Conservation (phyloP, 2,329 filamentous ascomycete species). For the Sporothrix inflata region DNA sequence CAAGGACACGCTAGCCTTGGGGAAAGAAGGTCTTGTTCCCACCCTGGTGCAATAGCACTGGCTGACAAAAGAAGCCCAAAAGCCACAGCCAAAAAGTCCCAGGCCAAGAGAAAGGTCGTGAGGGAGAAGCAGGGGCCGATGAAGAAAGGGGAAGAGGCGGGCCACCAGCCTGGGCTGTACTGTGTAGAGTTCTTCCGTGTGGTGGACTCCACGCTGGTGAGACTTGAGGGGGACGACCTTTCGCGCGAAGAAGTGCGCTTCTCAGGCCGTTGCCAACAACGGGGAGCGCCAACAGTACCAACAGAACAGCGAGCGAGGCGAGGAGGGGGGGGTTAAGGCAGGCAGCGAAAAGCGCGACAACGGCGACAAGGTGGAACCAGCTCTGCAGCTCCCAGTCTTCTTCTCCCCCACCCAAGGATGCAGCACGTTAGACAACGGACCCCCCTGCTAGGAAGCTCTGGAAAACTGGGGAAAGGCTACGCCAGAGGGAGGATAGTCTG, state of each 20-base stretch:
- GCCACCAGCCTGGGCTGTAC: background rate
- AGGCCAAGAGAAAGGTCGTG: background rate
- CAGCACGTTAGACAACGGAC: slow-evolving; percentile 12
- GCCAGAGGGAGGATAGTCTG: background rate
- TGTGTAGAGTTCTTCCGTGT: background rate
- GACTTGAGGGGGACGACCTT: background rate
- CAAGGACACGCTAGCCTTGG: slow-evolving; percentile 8
- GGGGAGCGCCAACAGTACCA: background rate
- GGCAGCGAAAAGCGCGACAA: background rate
- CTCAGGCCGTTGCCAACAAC: background rate
- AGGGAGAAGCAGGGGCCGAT: slow-evolving; percentile 6
- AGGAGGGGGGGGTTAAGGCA: background rate
- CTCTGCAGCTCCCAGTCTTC: background rate
- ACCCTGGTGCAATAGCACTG: background rate
- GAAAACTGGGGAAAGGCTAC: slow-evolving; percentile 25
- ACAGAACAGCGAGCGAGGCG: background rate
- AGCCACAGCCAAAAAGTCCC: background rate
- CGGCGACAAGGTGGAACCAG: slow-evolving; percentile 1
- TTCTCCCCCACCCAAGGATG: slow-evolving; percentile 19
- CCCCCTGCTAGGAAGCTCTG: slow-evolving; percentile 15
- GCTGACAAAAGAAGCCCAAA: background rate
- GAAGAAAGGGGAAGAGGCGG: slow-evolving; percentile 1
- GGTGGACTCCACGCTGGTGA: background rate
- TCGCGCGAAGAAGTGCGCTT: background rate
- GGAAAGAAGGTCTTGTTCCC: too few relatives aligned